These are phyloP conservation scores for Polygonum maritimum DNA, from an alignment of 148 eudicot species.

Conservation along the genomic window DNA sequence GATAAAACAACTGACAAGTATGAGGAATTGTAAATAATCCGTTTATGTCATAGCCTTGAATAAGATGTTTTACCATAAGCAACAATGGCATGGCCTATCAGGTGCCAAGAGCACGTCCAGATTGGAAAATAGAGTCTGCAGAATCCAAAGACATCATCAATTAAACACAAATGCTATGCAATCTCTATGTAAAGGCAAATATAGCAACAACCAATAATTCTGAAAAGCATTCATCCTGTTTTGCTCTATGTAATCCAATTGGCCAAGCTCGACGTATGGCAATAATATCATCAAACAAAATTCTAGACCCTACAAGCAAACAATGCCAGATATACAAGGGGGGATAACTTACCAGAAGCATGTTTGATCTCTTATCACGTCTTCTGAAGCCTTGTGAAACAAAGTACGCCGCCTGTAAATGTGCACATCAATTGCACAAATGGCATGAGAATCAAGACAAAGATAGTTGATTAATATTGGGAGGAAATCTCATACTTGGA, in stretches of 20 bases:
- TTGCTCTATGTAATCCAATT: not conserved
- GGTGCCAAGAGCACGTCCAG: constrained; percentile 78
- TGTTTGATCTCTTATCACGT: constrained; percentile 65
- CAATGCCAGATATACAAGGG: not conserved
- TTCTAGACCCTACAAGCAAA: not conserved
- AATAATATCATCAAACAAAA: no score
- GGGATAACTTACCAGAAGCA: constrained; percentile 69
- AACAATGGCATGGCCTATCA: constrained; percentile 71
- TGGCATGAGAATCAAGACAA: not conserved
- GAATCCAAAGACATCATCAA: not conserved
- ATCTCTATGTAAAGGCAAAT: not conserved
- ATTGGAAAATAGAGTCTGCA: constrained; percentile 74
- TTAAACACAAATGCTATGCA: not conserved
- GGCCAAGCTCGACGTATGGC: not conserved
- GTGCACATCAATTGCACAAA: not conserved
- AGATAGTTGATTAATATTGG: constrained; percentile 1
- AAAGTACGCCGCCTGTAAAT: constrained; percentile 78
- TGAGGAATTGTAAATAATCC: not conserved
- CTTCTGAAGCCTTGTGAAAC: constrained; percentile 56
- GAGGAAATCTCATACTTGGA: constrained; percentile 41
- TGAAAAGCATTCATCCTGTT: not conserved
- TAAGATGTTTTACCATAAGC: constrained; percentile 52
- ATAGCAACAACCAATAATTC: not conserved
- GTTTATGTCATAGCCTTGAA: not conserved
- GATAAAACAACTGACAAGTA: not conserved